Conservation (phyloP, 305 asterid species). For the Petunia hybrid region DNA sequence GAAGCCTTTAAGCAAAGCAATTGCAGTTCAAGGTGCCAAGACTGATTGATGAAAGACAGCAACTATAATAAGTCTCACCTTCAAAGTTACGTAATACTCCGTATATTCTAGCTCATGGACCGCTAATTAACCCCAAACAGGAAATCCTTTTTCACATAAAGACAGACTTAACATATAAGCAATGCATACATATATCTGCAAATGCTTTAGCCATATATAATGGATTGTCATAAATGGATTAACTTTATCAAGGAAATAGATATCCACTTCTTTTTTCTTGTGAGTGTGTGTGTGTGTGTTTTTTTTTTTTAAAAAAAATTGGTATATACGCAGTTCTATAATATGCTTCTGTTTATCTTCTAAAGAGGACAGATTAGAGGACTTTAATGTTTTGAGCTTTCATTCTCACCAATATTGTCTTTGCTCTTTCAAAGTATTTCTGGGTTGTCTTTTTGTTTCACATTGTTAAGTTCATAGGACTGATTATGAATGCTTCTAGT, state of each 20-base stretch:
- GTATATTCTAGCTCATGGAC: conserved; percentile 25
- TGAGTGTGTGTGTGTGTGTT: no score
- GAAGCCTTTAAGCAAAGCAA: conserved; percentile 42
- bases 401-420: background rate
- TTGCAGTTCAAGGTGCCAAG: conserved; percentile 31
- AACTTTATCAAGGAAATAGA: background rate
- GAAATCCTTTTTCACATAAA: background rate
- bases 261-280: background rate
- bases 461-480: background rate
- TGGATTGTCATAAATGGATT: background rate
- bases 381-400: background rate
- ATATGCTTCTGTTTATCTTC: background rate
- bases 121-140: conserved; percentile 28
- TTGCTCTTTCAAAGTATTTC: background rate
- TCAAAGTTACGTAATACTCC: conserved; percentile 54
- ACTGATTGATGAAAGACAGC: conserved; percentile 27
- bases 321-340: background rate
- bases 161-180: conserved; percentile 28
- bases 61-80: conserved; percentile 49
- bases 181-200: conserved; percentile 25
- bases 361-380: background rate
- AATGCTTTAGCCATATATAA: background rate
- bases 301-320: no score
- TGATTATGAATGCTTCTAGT: no score
- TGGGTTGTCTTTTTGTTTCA: background rate